phyloP scores from a whole-genome alignment of 495 filamentous ascomycete species.

The Talaromyces trachyspermus region DNA sequence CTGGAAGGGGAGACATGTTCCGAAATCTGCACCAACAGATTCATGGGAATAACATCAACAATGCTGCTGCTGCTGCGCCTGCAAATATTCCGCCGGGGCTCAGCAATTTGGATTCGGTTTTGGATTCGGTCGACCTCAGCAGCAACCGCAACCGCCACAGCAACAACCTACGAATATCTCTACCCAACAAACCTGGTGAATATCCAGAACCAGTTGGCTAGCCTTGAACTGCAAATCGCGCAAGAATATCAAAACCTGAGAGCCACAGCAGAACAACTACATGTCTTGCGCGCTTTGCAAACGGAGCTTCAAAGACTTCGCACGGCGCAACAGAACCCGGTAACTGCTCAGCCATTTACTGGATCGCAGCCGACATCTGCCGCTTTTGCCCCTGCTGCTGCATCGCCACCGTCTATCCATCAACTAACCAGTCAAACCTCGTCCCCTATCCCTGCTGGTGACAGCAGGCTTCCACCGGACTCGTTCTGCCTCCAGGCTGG shows the following conservation, averaged over 20 bases:
- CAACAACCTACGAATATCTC: constrained; percentile 12
- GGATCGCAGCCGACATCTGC: constrained; percentile 13
- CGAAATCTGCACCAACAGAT: constrained; percentile 46
- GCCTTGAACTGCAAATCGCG: constrained; percentile 59
- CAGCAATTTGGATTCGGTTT: constrained; percentile 38
- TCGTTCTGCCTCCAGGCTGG: constrained; percentile 71
- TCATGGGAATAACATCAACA: constrained; percentile 38
- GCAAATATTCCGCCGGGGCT: constrained; percentile 20
- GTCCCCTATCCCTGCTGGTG: constrained; percentile 51
- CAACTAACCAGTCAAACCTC: constrained; percentile 19
- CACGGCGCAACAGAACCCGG: constrained; percentile 27
- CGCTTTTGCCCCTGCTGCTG: constrained; percentile 14
- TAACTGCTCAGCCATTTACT: constrained; percentile 13
- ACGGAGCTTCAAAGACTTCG: constrained; percentile 58
- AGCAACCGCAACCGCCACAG: constrained; percentile 11
- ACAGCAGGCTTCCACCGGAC: constrained; percentile 61
- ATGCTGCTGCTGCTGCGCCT: constrained; percentile 20
- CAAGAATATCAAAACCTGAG: constrained; percentile 54
- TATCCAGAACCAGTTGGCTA: constrained; percentile 52
- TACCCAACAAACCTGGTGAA: constrained; percentile 14
- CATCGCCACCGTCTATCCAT: constrained; percentile 24
- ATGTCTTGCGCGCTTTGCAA: constrained; percentile 48
- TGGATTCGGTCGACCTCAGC: constrained; percentile 35
- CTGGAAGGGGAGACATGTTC: constrained; percentile 45
- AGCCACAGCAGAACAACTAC: constrained; percentile 48